Evolutionary conservation across 2,329 filamentous ascomycete genomes (phyloP).

Genomic region (Thyridium curvatum): DNA sequence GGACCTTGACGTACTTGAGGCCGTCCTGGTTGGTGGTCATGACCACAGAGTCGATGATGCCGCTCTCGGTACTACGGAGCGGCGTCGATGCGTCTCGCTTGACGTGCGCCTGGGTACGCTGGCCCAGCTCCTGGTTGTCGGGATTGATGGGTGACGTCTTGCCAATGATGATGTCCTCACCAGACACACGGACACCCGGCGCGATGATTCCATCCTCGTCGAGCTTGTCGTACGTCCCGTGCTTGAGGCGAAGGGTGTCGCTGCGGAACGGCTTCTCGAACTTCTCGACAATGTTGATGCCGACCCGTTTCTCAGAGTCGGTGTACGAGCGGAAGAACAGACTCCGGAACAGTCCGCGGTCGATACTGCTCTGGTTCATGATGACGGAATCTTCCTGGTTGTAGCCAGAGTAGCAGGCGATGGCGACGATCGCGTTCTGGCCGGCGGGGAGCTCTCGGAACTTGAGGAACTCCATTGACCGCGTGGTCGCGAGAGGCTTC

Average conservation of each 20-base stretch:
- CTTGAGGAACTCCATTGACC: conserved; percentile 97
- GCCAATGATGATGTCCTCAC: conserved; percentile 98
- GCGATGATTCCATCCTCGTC: conserved; percentile 94
- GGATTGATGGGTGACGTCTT: conserved; percentile 94
- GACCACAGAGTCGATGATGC: conserved; percentile 90
- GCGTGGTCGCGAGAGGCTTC: conserved; percentile 91
- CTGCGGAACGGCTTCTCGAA: conserved; percentile 92
- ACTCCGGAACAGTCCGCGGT: conserved; percentile 94
- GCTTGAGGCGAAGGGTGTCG: conserved; percentile 88
- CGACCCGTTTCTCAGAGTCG: conserved; percentile 93
- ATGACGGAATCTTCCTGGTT: conserved; percentile 99
- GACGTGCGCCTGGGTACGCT: conserved; percentile 81
- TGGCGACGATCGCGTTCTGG: conserved; percentile 97
- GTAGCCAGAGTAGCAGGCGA: conserved; percentile 95
- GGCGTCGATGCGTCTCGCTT: conserved; percentile 96
- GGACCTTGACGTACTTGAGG: conserved; percentile 92
- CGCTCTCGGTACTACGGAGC: conserved; percentile 89
- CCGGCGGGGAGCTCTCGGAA: conserved; percentile 96
- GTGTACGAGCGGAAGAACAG: conserved; percentile 97
- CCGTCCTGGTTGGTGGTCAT: conserved; percentile 93
- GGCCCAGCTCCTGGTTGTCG: conserved; percentile 88
- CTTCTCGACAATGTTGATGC: conserved; percentile 83
- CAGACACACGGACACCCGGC: conserved; percentile 88
- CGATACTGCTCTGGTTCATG: conserved; percentile 99
- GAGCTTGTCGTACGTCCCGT: conserved; percentile 94